These are phyloP conservation scores for Barnettozyma pratensis DNA, from an alignment of 805 yeast genomes.

Conservation along the genomic window DNA sequence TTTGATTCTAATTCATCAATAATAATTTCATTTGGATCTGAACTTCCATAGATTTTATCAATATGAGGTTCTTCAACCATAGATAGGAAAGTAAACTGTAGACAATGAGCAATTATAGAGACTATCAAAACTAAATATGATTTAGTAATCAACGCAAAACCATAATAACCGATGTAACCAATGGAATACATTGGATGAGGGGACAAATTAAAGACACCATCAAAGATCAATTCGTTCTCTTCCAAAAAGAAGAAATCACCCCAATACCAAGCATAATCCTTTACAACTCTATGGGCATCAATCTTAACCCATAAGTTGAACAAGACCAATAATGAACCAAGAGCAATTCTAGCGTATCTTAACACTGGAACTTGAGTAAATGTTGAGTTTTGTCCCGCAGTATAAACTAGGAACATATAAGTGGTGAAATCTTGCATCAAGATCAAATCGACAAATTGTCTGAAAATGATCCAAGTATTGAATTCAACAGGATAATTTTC, in stretches of 20 bases:
- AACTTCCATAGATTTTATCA: slow-evolving; percentile 62
- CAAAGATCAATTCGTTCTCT: slow-evolving; percentile 66
- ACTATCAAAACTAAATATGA: slow-evolving; percentile 65
- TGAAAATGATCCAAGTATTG: slow-evolving; percentile 76
- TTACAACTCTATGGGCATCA: slow-evolving; percentile 83
- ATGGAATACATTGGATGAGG: slow-evolving; percentile 93
- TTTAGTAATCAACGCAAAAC: slow-evolving; percentile 71
- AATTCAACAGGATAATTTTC: slow-evolving; percentile 60
- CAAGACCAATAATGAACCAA: slow-evolving; percentile 58
- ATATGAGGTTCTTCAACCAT: slow-evolving; percentile 83
- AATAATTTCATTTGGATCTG: slow-evolving; percentile 29
- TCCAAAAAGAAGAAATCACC: slow-evolving; percentile 87
- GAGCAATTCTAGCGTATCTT: slow-evolving; percentile 43
- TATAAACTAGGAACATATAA: slow-evolving; percentile 56
- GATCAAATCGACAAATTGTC: slow-evolving; percentile 75
- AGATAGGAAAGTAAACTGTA: slow-evolving; percentile 70
- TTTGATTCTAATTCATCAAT: slow-evolving; percentile 31
- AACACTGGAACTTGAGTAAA: slow-evolving; percentile 42
- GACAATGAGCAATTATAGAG: slow-evolving; percentile 69
- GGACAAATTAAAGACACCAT: slow-evolving; percentile 84
- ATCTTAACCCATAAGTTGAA: slow-evolving; percentile 82
- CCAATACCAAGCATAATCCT: slow-evolving; percentile 94
- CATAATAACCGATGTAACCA: slow-evolving; percentile 85
- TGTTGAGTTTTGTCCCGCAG: slow-evolving; percentile 24
- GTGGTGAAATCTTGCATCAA: slow-evolving; percentile 81